phyloP scores from a whole-genome alignment of 208 protist genomes.

The Phytomonas sp. region DNA sequence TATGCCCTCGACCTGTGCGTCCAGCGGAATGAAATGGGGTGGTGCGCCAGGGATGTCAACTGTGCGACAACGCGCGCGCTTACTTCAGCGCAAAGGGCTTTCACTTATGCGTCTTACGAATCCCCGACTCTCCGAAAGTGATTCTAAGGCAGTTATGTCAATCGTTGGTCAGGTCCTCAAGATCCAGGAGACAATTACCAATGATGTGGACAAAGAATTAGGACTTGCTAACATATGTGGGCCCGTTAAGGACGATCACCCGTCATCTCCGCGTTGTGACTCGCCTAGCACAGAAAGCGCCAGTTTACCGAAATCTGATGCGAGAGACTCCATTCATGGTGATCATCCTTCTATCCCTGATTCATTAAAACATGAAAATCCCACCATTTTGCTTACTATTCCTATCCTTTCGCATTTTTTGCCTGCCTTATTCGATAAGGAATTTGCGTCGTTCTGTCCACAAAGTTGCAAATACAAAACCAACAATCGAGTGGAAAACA shows the following conservation, averaged over 20 bases:
- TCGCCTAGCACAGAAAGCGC: neutral
- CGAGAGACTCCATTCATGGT: neutral
- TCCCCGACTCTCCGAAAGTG: neutral
- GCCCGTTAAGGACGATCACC: neutral
- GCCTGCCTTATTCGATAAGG: neutral
- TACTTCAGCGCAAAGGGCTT: neutral
- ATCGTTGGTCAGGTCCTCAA: neutral
- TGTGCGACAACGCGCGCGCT: neutral
- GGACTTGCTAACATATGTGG: neutral
- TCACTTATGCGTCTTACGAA: neutral
- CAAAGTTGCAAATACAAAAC: neutral
- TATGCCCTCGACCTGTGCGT: neutral
- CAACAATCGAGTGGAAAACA: neutral
- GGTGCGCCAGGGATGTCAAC: neutral
- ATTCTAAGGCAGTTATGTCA: neutral
- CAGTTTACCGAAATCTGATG: neutral
- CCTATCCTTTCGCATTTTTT: conserved; percentile 5
- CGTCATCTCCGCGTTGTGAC: neutral
- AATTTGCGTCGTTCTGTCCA: neutral
- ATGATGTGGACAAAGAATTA: neutral
- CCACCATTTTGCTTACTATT: conserved; percentile 9
- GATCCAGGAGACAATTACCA: neutral
- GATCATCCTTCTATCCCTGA: neutral
- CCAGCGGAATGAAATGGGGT: neutral
- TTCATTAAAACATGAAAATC: neutral